Conservation (phyloP, 176 grass and related monocot species). For the bread wheat (Triticum aestivum) region IWGSC_CS_RefSeq_v2.1 NC_057806.1:3318477-3318976, state of each 20-base stretch:
- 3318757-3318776: slow-evolving; percentile 39
- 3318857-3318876: slow-evolving; percentile 50
- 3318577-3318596: neutral
- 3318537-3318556: slow-evolving; percentile 24
- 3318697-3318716: slow-evolving; percentile 30
- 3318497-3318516: neutral
- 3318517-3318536: neutral
- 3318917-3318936: slow-evolving; percentile 47
- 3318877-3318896: slow-evolving; percentile 42
- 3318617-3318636: neutral
- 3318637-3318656: slow-evolving; percentile 11
- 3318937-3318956: slow-evolving; percentile 35
- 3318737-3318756: slow-evolving; percentile 32
- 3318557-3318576: slow-evolving; percentile 16
- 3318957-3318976: slow-evolving; percentile 71
- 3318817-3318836: slow-evolving; percentile 34
- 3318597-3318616: slow-evolving; percentile 16
- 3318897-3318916: slow-evolving; percentile 65
- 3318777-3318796: slow-evolving; percentile 50
- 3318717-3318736: slow-evolving; percentile 46
- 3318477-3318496: neutral
- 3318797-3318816: slow-evolving; percentile 55
- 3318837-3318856: slow-evolving; percentile 38
- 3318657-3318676: slow-evolving; percentile 57
- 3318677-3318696: slow-evolving; percentile 62